These are phyloP conservation scores for Schizopora paradoxa DNA, from an alignment of 1,284 basidiomycete species.

Conservation along the genomic window DNA sequence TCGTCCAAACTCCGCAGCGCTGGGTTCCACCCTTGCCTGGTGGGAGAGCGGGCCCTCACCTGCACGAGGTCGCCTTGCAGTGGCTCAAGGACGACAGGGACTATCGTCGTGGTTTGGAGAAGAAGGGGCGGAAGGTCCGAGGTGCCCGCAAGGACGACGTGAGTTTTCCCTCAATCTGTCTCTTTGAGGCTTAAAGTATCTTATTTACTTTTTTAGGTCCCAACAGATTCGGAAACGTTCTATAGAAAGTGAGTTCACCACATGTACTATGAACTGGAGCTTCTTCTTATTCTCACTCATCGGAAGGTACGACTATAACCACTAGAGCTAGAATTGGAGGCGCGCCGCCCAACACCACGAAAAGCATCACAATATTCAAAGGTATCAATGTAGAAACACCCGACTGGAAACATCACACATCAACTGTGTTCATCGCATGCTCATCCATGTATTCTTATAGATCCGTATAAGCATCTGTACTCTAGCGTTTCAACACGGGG, in stretches of 20 bases:
- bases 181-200: conserved; percentile 7
- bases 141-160: conserved; percentile 66
- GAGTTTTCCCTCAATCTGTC: conserved; percentile 23
- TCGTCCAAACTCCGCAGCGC: conserved; percentile 57
- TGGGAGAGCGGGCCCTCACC: conserved; percentile 32
- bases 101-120: conserved; percentile 53
- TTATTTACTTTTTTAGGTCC: conserved; percentile 30
- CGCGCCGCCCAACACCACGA: too few species aligned
- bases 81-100: conserved; percentile 86
- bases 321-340: conserved; percentile 7
- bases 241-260: conserved; percentile 69
- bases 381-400: too few species aligned
- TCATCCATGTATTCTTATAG: too few species aligned
- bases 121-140: conserved; percentile 52
- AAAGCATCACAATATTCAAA: too few species aligned
- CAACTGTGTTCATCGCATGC: too few species aligned
- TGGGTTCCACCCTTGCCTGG: conserved; percentile 52
- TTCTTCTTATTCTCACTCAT: background rate
- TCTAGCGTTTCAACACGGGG: too few species aligned
- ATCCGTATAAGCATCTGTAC: too few species aligned
- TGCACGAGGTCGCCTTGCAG: conserved; percentile 72
- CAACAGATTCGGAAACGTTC: conserved; percentile 82
- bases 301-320: conserved; percentile 11
- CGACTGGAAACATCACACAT: too few species aligned
- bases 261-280: background rate